Evolutionary conservation across 495 filamentous ascomycete species (phyloP).

Genomic region (Darksidea phi): DNA sequence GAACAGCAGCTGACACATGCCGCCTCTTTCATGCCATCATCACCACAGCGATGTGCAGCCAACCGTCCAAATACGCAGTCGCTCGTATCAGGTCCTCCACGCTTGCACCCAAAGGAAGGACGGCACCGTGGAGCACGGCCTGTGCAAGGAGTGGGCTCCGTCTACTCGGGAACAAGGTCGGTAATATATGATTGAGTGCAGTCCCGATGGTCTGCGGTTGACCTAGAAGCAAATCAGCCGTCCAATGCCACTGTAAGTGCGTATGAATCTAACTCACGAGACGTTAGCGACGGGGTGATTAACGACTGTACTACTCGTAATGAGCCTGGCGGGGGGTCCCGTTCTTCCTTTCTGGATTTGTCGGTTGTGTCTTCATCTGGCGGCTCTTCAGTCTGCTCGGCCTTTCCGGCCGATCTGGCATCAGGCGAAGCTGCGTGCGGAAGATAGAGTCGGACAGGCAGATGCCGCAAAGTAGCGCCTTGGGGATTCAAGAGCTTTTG

Average conservation of each 20-base stretch:
- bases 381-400: too few species aligned
- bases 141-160: slow-evolving; percentile 86
- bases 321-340: slow-evolving; percentile 54
- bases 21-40: slow-evolving; percentile 58
- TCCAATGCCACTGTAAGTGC: slow-evolving; percentile 43
- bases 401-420: too few species aligned
- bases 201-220: slow-evolving; percentile 78
- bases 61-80: slow-evolving; percentile 87
- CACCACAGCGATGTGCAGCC: slow-evolving; percentile 80
- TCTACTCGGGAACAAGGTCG: slow-evolving; percentile 82
- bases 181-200: slow-evolving; percentile 73
- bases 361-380: slow-evolving; percentile 25
- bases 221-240: slow-evolving; percentile 54
- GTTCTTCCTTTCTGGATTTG: slow-evolving; percentile 37
- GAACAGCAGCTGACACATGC: too few species aligned
- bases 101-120: slow-evolving; percentile 77
- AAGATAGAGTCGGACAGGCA: slow-evolving; percentile 85
- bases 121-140: slow-evolving; percentile 82
- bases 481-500: slow-evolving; percentile 74
- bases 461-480: slow-evolving; percentile 67
- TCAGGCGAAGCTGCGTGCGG: slow-evolving; percentile 55
- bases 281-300: slow-evolving; percentile 37
- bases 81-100: slow-evolving; percentile 80
- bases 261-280: slow-evolving; percentile 21
- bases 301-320: slow-evolving; percentile 46